Evolutionary conservation across 208 protist genomes (phyloP).

Genomic region (Hexamita inflata): DNA sequence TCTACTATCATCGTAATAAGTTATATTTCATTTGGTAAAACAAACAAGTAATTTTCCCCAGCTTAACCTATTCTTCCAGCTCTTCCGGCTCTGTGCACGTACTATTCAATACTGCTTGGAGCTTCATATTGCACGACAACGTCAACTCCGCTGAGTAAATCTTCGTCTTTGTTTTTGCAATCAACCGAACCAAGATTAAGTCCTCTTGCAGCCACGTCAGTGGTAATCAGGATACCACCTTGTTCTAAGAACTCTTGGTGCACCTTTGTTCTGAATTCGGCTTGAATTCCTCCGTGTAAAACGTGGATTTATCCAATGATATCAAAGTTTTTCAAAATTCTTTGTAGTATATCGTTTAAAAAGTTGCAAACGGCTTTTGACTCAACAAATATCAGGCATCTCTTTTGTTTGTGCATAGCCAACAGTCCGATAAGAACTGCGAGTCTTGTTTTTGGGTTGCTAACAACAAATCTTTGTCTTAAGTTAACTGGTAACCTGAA

Average conservation of each 20-base stretch:
- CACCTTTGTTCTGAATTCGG: background rate
- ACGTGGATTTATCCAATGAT: background rate
- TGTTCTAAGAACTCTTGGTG: background rate
- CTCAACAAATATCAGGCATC: constrained; percentile 4
- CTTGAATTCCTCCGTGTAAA: background rate
- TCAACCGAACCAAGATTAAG: constrained; percentile 1
- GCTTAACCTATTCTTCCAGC: constrained; percentile 2
- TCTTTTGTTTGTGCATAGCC: background rate
- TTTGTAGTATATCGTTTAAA: background rate
- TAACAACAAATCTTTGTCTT: background rate
- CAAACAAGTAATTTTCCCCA: background rate
- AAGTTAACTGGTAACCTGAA: background rate
- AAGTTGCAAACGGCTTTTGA: constrained; percentile 7
- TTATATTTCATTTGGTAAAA: background rate
- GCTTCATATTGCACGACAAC: constrained; percentile 26
- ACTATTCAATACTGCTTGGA: background rate
- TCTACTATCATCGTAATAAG: background rate
- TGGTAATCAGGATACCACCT: constrained; percentile 21
- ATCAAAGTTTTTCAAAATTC: background rate
- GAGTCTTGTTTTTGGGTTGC: background rate
- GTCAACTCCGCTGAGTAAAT: background rate
- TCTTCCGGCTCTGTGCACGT: constrained; percentile 5
- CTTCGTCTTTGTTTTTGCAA: background rate
- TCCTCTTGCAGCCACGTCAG: constrained; percentile 23
- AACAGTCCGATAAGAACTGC: background rate